phyloP scores from a whole-genome alignment of 2,329 filamentous ascomycete genomes.

The Paraphaeosphaeria sporulosa region DNA sequence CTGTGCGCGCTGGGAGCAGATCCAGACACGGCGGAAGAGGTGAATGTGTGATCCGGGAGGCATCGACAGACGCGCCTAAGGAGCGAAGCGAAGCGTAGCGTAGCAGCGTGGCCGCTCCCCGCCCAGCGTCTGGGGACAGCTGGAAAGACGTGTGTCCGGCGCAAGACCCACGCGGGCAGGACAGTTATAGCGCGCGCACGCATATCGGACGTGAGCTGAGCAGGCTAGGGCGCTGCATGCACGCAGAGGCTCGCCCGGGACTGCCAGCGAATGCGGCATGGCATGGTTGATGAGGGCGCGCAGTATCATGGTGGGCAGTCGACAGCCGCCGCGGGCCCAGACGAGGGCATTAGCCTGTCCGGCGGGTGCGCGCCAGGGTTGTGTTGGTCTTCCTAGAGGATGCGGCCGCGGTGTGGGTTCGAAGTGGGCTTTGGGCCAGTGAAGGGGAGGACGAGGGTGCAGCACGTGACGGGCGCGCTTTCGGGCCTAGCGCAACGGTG shows the following conservation, averaged over 20 bases:
- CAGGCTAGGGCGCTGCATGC: constrained; percentile 1
- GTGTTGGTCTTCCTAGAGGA: constrained; percentile 5
- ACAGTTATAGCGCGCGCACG: not conserved
- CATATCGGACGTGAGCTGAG: constrained; percentile 2
- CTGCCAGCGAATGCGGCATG: constrained; percentile 1
- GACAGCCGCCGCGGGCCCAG: not conserved
- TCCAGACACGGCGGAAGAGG: not conserved
- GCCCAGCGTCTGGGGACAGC: constrained; percentile 6
- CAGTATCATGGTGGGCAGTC: not conserved
- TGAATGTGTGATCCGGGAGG: not conserved
- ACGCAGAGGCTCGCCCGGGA: not conserved
- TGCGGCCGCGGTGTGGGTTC: constrained; percentile 1
- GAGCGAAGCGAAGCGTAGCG: not conserved
- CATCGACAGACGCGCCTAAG: not conserved
- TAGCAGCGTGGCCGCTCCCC: not conserved
- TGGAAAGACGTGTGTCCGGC: not conserved
- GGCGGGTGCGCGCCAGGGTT: constrained; percentile 6
- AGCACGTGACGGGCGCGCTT: constrained; percentile 2
- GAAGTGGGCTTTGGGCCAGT: not conserved
- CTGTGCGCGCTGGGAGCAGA: constrained; percentile 1
- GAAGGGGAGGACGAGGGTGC: constrained; percentile 2
- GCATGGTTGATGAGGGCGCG: not conserved
- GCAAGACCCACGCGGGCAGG: constrained; percentile 3
- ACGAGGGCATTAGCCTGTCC: constrained; percentile 8
- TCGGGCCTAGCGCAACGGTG: constrained; percentile 11